phyloP scores from a whole-genome alignment of 2,329 filamentous ascomycete genomes.

The Aspergillus tubingensis region DNA sequence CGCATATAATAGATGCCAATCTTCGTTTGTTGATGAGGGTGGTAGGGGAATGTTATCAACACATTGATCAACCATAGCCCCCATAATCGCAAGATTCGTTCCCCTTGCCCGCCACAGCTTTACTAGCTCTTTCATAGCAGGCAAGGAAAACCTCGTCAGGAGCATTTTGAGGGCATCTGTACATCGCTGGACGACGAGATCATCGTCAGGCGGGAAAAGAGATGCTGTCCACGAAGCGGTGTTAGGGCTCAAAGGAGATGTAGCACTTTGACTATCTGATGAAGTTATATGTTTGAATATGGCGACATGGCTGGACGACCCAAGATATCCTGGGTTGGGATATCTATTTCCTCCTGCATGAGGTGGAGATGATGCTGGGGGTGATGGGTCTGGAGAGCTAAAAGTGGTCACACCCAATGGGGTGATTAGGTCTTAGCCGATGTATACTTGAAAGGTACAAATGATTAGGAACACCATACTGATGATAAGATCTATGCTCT shows the following conservation, averaged over 20 bases:
- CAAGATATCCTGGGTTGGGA: constrained; percentile 33
- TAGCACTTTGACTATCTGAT: constrained; percentile 16
- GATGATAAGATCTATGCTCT: no score
- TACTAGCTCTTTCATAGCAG: constrained; percentile 17
- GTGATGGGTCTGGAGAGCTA: background rate
- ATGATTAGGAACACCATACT: no score
- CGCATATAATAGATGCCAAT: constrained; percentile 5
- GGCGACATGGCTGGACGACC: constrained; percentile 31
- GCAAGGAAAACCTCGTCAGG: constrained; percentile 21
- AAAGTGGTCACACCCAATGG: no score
- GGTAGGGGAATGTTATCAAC: background rate
- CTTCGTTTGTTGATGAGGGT: background rate
- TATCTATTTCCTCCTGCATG: constrained; percentile 17
- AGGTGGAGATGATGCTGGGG: constrained; percentile 5
- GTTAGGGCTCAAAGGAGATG: constrained; percentile 4
- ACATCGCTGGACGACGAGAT: constrained; percentile 26
- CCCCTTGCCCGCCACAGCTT: constrained; percentile 29
- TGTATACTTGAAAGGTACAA: no score
- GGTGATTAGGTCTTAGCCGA: no score
- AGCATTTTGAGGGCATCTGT: constrained; percentile 29
- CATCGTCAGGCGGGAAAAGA: constrained; percentile 17
- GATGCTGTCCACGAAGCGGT: background rate
- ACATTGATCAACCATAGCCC: constrained; percentile 13
- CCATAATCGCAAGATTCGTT: constrained; percentile 28
- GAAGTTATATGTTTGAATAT: constrained; percentile 30